Evolutionary conservation across 2,329 filamentous ascomycete genomes (phyloP).

Genomic region (Trematosphaeria pertusa): DNA sequence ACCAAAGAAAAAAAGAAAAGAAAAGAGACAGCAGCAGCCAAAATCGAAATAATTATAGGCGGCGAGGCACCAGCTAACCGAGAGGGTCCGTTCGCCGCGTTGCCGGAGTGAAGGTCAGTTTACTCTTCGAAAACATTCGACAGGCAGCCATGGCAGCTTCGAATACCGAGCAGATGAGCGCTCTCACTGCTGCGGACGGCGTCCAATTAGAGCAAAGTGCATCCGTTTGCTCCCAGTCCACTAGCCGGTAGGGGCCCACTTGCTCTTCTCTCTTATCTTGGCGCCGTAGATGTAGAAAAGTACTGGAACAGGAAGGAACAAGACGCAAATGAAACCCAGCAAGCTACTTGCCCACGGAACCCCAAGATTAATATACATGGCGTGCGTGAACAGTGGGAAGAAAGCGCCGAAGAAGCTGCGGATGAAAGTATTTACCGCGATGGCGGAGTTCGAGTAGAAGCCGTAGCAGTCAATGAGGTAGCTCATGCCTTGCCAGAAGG

Average conservation of each 20-base stretch:
- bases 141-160: no score
- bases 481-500: constrained; percentile 84
- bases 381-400: constrained; percentile 58
- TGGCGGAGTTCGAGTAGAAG: constrained; percentile 53
- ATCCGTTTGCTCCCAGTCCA: no score
- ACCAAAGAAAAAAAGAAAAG: no score
- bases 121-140: no score
- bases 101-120: no score
- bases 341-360: constrained; percentile 45
- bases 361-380: constrained; percentile 53
- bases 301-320: constrained; percentile 43
- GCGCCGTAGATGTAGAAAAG: constrained; percentile 46
- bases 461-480: constrained; percentile 75
- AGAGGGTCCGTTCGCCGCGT: no score
- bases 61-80: no score
- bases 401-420: constrained; percentile 57
- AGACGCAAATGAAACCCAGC: constrained; percentile 42
- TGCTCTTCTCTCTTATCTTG: constrained; percentile 39
- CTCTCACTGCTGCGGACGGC: no score
- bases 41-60: no score
- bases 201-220: no score
- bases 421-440: constrained; percentile 60
- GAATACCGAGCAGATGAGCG: no score
- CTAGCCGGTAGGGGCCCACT: constrained; percentile 33
- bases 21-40: no score